Base-by-base conservation (phyloP, 2,329 filamentous ascomycete genomes). In the Sporothrix mexicana region DNA sequence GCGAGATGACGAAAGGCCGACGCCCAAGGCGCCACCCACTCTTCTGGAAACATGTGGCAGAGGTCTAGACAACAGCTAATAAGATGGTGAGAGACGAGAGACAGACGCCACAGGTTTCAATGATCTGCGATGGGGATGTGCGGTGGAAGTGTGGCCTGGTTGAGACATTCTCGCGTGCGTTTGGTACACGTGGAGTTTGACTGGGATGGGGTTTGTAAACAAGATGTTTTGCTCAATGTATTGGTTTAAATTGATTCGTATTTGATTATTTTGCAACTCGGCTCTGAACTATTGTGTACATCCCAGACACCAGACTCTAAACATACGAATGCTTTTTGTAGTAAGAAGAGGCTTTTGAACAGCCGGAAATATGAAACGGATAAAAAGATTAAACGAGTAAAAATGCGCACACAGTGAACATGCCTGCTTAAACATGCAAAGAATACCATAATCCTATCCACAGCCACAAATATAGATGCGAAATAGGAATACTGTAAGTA, bases 111-210 rank as follows among this genome's bases (percentile, higher is more conserved):
- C 61, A 2, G 30, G 12, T 1, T 9, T n/a, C n/a, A 23, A 66
- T 25, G 20, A 47, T 66, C 61, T 47, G 41, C 41, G 41, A 25
- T 66, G 61, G 61, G 61, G 61, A 66, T 66, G 61, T 66, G 61
- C 41, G 61, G 41, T 15, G 41, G 20, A 17, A 4, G 41, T 41
- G 61, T 43, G 41, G 12, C 25, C 7, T 15, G 67, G 23, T 30
- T 57, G 67, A 59, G 51, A 69, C 67, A 69, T 59, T 69, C 15
- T 69, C 51, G 67, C 67, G 67, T 69, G 67, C 36, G 67, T 47
- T 43, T 51, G 47, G 45, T 36, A 68, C 64, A 61, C 23, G 43
- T 15, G 43, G 30, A 23, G 6, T 20, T 12, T 13, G 57, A 25
- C 41, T 47, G 61, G 36, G n/a, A 1, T 43, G n/a, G 36, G 36